Evolutionary conservation across 148 eudicot genomes (phyloP), one percentile per base, ranked within the genome.

Genomic region (Vaccinium vitisidaea): DNA sequence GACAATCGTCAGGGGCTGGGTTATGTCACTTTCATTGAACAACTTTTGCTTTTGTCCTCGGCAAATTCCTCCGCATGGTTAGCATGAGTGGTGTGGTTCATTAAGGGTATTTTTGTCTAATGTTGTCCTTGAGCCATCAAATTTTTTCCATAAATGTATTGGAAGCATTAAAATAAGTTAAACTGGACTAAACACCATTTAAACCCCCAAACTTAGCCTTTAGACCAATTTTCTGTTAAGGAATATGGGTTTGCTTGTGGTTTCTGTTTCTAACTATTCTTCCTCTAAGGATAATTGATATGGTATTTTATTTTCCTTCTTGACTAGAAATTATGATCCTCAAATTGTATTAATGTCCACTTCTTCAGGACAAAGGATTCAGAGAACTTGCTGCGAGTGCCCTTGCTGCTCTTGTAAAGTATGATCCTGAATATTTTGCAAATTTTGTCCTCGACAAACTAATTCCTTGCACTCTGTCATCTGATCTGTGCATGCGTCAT

Each of bases 401-500:
- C 83, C 93, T 95, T 81, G 91, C 98, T 83, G 90, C 92, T 79
- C 98, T 97, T 88, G 99, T 95, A 69, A 90, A 90, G 84, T 97
- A 91, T 81, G 92, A 95, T 70, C 94, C 94, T 67, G 93, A 90
- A 79, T 90, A 94, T 85, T 94, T 91, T 94, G 96, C 96, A 30
- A 89, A 91, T 82, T 87, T 75, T 81, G 92, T 90, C 86, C 83
- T 97, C 49, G 96, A 90, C 75, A 93, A 92, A 87, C 77, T 97
- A 83, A 90, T 95, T 79, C 94, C 96, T 48, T 90, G 92, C 90
- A 97, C 98, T 86, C 92, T 97, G 75, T 94, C 99, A 80, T 90
- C 98, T 86, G 99, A 97, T 90, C 91, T 97, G 83, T 95, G 97
- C 89, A 91, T 88, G 93, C 98, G 99, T 81, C 98, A 97, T 89